These are phyloP conservation scores for Lactarius evosmus DNA, from an alignment of 768 basidiomycete species.

Conservation along the genomic window DNA sequence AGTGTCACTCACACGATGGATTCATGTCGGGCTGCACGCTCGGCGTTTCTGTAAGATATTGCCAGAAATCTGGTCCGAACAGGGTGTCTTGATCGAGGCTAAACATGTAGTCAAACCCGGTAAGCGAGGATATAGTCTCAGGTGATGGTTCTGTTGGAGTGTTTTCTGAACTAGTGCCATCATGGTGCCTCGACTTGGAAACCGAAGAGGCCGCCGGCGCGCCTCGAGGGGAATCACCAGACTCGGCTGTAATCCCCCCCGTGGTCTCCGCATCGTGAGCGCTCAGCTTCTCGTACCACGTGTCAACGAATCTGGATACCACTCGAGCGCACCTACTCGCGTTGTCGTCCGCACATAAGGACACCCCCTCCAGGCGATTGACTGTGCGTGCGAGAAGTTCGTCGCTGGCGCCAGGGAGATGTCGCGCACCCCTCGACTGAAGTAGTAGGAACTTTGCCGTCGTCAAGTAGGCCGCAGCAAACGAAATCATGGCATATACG, in stretches of 20 bases:
- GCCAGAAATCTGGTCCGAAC: conserved; percentile 23
- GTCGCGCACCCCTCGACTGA: conserved; percentile 13
- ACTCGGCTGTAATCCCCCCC: not conserved
- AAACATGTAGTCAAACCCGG: conserved; percentile 14
- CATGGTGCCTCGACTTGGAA: not conserved
- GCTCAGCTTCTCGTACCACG: conserved; percentile 17
- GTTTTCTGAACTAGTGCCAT: conserved; percentile 2
- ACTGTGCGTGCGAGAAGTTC: conserved; percentile 23
- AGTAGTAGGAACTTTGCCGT: conserved; percentile 39
- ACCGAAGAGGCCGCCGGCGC: not conserved
- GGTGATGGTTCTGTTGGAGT: conserved; percentile 8
- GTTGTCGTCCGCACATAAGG: conserved; percentile 23
- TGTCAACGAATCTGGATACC: conserved; percentile 22
- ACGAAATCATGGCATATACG: conserved; percentile 42
- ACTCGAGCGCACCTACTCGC: conserved; percentile 23
- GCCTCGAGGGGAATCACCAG: not conserved
- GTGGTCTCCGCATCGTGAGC: not conserved
- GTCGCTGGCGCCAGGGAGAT: conserved; percentile 21
- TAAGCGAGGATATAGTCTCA: not conserved
- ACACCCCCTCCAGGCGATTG: conserved; percentile 15
- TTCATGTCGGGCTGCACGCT: conserved; percentile 2
- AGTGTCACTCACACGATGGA: conserved; percentile 8
- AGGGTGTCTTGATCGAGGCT: conserved; percentile 18
- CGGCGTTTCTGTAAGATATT: conserved; percentile 20
- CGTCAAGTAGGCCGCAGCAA: conserved; percentile 44